Conservation (phyloP, 192 early-diverging fungal species). For the Coemansia sp. region DNA sequence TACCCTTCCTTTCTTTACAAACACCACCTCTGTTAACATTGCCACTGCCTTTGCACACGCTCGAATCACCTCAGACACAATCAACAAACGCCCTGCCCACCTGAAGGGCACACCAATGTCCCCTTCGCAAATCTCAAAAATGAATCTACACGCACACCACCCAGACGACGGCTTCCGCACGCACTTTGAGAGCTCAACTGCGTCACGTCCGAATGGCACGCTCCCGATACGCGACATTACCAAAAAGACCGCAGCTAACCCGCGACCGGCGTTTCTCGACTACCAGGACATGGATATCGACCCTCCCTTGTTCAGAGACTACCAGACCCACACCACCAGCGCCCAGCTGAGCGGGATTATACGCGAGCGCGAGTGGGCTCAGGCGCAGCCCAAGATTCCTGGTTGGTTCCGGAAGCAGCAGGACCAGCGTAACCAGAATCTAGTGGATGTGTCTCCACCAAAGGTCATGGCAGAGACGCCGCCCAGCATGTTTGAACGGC, state of each 20-base stretch:
- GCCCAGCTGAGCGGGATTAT: conserved; percentile 27
- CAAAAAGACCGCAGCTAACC: conserved; percentile 7
- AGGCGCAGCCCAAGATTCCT: conserved; percentile 12
- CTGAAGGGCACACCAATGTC: conserved; percentile 52
- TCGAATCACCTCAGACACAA: conserved; percentile 48
- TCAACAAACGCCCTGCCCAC: conserved; percentile 39
- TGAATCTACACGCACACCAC: conserved; percentile 34
- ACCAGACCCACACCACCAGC: conserved; percentile 7
- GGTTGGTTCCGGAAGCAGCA: conserved; percentile 25
- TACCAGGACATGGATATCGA: conserved; percentile 41
- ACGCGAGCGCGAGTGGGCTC: conserved; percentile 33
- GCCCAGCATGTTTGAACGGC: conserved; percentile 14
- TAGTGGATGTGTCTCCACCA: conserved; percentile 33
- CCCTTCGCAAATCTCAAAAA: conserved; percentile 44
- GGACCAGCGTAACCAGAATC: conserved; percentile 17
- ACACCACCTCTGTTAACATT: conserved; percentile 55
- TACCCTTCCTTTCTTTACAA: conserved; percentile 32
- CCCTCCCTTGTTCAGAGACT: conserved; percentile 1
- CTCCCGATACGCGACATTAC: conserved; percentile 43
- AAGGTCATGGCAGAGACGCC: conserved; percentile 30
- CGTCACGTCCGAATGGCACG: conserved; percentile 27
- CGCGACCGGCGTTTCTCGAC: background rate
- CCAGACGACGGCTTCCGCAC: conserved; percentile 26
- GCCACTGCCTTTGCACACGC: conserved; percentile 56
- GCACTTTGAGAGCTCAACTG: conserved; percentile 30